Percentiles rank a stretch among this genome's conserved stretches.
Conservation (phyloP, 176 grass and related monocot genomes). For the Oryza officinalis region DNA sequence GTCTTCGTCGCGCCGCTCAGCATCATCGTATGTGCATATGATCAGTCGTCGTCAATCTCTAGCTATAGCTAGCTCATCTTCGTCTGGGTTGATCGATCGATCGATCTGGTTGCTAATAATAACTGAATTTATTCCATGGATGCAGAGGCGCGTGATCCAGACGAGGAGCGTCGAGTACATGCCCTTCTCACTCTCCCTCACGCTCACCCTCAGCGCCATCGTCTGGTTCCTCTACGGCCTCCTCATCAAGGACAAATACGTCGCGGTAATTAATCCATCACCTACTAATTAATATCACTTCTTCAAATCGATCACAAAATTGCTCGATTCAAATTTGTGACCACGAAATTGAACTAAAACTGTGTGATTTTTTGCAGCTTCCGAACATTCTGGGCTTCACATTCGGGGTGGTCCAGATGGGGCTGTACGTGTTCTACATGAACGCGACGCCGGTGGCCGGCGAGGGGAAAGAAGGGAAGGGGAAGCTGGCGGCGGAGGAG, state of each 20-base stretch:
- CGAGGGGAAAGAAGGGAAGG: slow-evolving; percentile 1
- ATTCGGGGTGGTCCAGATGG: slow-evolving; percentile 77
- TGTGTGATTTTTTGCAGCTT: slow-evolving; percentile 33
- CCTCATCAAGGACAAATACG: slow-evolving; percentile 75
- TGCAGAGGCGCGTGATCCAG: slow-evolving; percentile 67
- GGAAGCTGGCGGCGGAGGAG: slow-evolving; percentile 22
- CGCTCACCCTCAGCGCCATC: slow-evolving; percentile 75
- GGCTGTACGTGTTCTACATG: slow-evolving; percentile 63
- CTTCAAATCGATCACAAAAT: no score
- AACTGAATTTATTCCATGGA: neutral
- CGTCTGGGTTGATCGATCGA: no score
- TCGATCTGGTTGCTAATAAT: neutral
- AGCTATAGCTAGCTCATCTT: neutral
- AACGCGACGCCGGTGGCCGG: slow-evolving; percentile 30
- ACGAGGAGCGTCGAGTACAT: slow-evolving; percentile 89
- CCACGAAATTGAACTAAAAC: neutral
- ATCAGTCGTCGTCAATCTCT: neutral
- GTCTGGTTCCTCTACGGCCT: slow-evolving; percentile 90
- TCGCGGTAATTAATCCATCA: slow-evolving; percentile 42
- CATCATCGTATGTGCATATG: slow-evolving; percentile 41
- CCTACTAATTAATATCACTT: no score
- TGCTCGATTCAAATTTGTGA: neutral
- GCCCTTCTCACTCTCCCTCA: slow-evolving; percentile 85
- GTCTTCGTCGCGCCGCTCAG: slow-evolving; percentile 80
- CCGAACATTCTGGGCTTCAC: slow-evolving; percentile 72